These are phyloP conservation scores for Colletotrichum sp. DNA, from an alignment of 2,329 filamentous ascomycete genomes.

Conservation along the genomic window DNA sequence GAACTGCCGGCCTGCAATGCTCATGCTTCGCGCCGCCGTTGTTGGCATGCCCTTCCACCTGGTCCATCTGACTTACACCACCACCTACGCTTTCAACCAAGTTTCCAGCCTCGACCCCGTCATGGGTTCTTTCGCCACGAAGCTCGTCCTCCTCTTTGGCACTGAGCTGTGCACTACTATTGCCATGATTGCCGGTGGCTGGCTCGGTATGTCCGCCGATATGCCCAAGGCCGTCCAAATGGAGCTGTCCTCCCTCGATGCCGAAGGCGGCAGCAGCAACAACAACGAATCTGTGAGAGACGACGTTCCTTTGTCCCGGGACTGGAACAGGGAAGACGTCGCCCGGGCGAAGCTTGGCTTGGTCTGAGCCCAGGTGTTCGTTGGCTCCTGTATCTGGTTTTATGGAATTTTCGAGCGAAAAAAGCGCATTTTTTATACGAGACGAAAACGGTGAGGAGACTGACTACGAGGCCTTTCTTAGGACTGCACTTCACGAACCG, in stretches of 20 bases:
- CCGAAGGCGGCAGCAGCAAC: neutral
- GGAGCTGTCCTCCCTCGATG: neutral
- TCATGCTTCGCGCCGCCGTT: constrained; percentile 19
- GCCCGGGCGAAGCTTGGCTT: constrained; percentile 3
- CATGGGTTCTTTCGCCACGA: constrained; percentile 24
- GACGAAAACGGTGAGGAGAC: neutral
- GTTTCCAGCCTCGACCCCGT: constrained; percentile 23
- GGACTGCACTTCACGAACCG: constrained; percentile 1
- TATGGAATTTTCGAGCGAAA: neutral
- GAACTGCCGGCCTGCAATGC: constrained; percentile 20
- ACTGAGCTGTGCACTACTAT: constrained; percentile 18
- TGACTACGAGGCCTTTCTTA: constrained; percentile 1
- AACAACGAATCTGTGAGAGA: constrained; percentile 2
- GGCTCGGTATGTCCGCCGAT: constrained; percentile 4
- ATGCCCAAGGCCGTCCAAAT: neutral
- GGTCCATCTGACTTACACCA: constrained; percentile 23
- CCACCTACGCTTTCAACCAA: constrained; percentile 25
- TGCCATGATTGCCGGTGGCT: constrained; percentile 18
- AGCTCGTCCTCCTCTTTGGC: constrained; percentile 24
- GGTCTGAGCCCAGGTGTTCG: neutral
- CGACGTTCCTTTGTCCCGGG: neutral
- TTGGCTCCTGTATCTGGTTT: neutral
- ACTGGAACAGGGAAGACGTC: neutral
- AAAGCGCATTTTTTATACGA: neutral
- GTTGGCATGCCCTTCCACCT: constrained; percentile 25